Evolutionary conservation across 805 yeast species (phyloP).

Genomic region (Wickerhamiella nectarea): DNA sequence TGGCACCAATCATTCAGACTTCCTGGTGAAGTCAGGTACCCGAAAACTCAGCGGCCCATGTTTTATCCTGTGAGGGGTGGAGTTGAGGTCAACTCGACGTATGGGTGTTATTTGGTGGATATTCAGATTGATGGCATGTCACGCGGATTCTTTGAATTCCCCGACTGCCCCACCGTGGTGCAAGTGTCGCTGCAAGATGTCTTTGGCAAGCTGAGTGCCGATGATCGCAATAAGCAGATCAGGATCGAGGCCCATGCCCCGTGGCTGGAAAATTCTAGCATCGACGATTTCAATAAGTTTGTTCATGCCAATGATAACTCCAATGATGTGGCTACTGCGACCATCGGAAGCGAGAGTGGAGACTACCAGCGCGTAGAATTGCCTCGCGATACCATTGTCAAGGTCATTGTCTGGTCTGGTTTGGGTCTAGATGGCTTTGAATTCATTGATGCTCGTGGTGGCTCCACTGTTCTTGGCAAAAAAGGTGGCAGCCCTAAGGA

Average conservation of each 20-base stretch:
- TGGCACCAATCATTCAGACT: slow-evolving; percentile 68
- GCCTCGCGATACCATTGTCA: slow-evolving; percentile 17
- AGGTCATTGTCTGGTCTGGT: slow-evolving; percentile 59
- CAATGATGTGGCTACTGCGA: slow-evolving; percentile 3
- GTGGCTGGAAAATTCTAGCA: slow-evolving; percentile 35
- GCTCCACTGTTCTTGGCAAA: slow-evolving; percentile 25
- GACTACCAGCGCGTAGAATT: slow-evolving; percentile 10
- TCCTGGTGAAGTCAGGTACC: slow-evolving; percentile 41
- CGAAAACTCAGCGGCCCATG: slow-evolving; percentile 31
- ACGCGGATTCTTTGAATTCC: slow-evolving; percentile 45
- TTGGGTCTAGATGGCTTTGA: slow-evolving; percentile 71
- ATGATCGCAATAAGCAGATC: slow-evolving; percentile 28
- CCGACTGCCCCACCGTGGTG: slow-evolving; percentile 46
- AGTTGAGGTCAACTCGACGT: slow-evolving; percentile 36
- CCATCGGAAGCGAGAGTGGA: slow-evolving; percentile 18
- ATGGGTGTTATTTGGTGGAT: slow-evolving; percentile 70
- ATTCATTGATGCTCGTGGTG: slow-evolving; percentile 29
- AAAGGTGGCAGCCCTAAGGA: slow-evolving; percentile 32
- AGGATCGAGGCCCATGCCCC: slow-evolving; percentile 21
- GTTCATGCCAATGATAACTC: not conserved
- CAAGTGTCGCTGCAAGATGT: slow-evolving; percentile 37
- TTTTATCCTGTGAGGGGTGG: slow-evolving; percentile 36
- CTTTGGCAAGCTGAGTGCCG: slow-evolving; percentile 27
- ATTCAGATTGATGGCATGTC: slow-evolving; percentile 44
- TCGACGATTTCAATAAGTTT: slow-evolving; percentile 36